Evolutionary conservation across 176 grass and related monocot genomes (phyloP), one percentile per base, ranked within the genome.

Genomic region (Chrysopogon serrulatus): DNA sequence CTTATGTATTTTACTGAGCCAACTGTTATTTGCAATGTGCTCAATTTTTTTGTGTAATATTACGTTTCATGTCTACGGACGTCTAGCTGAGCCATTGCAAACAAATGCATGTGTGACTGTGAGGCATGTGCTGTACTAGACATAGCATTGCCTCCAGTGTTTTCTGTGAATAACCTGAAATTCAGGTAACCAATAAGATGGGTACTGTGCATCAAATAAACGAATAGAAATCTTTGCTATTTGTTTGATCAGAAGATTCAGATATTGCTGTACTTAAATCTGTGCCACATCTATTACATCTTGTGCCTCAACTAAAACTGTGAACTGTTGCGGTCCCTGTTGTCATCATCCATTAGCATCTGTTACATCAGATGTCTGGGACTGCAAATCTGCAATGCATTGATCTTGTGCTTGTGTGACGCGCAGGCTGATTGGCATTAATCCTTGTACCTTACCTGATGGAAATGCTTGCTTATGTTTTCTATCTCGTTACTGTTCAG

Each of bases 161-260:
- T 83, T 53, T 79, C 54, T 79, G 84, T 90, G 84, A 79, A 87
- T 87, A 87, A 77, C 36, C 68, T 90, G 68, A 51, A 32, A 79
- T 31, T 76, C 59, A 44, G 36, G 47, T 37, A 49, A 49, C 74
- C 28, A 83, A 87, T 74, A 83, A 83, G 19, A 49, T 51, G 67
- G 24, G 24, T 10, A 67, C 15, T 28, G 19, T 35, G 54, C 60
- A 60, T 74, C 37, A 15, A 87, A 79, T 79, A 74, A 87, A n/a
- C n/a, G n/a, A 74, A 73, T 68, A n/a, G 31, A 78, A 69, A 48
- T 45, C 27, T 48, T 48, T 75, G 13, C 7, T 34, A 56, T 62
- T 41, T 79, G 17, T 43, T 68, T 45, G 11, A 68, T 47, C 56
- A 43, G n/a, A n/a, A n/a, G n/a, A n/a, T n/a, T n/a, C n/a, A n/a